Conservation (phyloP, 176 grass and related monocot genomes). For the Carex pumila region DNA sequence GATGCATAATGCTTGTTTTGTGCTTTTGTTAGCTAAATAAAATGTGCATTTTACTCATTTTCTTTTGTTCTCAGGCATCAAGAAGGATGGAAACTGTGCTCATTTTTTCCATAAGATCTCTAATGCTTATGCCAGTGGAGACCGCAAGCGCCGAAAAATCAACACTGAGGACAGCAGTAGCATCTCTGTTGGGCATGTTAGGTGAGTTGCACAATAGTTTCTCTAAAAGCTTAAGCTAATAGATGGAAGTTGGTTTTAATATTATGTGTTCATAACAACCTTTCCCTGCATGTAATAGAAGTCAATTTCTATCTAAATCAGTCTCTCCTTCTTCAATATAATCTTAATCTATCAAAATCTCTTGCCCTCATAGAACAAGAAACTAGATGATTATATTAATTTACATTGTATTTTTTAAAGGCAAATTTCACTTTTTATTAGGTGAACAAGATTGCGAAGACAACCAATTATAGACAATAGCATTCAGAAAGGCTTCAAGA, state of each 20-base stretch:
- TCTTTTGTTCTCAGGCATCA: slow-evolving; percentile 35
- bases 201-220: not conserved
- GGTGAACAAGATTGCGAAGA: slow-evolving; percentile 71
- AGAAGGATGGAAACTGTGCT: slow-evolving; percentile 48
- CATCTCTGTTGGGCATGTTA: slow-evolving; percentile 33
- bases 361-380: not conserved
- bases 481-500: slow-evolving; percentile 66
- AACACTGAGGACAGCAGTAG: not conserved
- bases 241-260: not conserved
- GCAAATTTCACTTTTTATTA: not conserved
- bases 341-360: not conserved
- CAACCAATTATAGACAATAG: slow-evolving; percentile 36
- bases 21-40: not conserved
- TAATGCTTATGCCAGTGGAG: slow-evolving; percentile 67
- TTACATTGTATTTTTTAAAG: not conserved
- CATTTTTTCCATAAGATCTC: slow-evolving; percentile 78
- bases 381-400: not conserved
- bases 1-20: not conserved
- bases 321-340: not conserved
- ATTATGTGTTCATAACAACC: not conserved
- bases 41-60: not conserved
- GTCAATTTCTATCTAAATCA: not conserved
- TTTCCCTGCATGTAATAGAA: not conserved
- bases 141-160: slow-evolving; percentile 63
- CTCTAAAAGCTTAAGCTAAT: not conserved